Evolutionary conservation across 73 alveolate species (phyloP).

Genomic region (Tetrahymena elliotti): DNA sequence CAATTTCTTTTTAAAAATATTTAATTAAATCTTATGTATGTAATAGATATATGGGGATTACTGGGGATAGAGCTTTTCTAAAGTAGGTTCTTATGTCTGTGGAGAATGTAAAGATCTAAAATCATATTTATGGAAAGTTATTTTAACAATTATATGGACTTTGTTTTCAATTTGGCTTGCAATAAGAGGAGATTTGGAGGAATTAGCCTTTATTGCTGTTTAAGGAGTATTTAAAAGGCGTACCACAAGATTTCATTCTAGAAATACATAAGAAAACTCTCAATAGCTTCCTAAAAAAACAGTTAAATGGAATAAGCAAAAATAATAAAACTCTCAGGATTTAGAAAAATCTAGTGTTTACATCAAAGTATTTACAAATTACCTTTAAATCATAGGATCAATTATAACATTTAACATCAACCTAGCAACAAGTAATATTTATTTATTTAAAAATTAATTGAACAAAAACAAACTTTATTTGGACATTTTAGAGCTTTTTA

Average conservation of each 20-base stretch:
- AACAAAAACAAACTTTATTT: no score
- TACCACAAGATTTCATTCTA: not conserved
- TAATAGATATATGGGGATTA: not conserved
- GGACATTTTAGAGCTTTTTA: no score
- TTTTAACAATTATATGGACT: constrained; percentile 4
- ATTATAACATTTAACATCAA: not conserved
- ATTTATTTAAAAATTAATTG: not conserved
- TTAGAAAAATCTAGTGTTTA: not conserved
- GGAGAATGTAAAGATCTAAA: not conserved
- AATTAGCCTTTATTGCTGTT: not conserved
- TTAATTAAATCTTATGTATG: not conserved
- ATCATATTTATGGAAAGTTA: not conserved
- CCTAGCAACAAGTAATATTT: not conserved
- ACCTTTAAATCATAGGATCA: constrained; percentile 16
- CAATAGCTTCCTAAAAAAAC: not conserved
- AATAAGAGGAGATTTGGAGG: not conserved
- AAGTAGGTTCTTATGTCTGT: not conserved
- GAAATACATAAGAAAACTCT: not conserved
- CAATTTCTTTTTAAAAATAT: not conserved
- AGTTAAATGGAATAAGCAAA: not conserved
- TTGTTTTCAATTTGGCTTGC: constrained; percentile 7
- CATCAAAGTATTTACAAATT: constrained; percentile 11
- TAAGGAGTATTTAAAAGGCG: not conserved
- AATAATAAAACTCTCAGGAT: not conserved
- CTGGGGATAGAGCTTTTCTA: not conserved